These are phyloP conservation scores for Exophiala mesophila DNA, from an alignment of 2,329 filamentous ascomycete species.

Conservation along the genomic window DNA sequence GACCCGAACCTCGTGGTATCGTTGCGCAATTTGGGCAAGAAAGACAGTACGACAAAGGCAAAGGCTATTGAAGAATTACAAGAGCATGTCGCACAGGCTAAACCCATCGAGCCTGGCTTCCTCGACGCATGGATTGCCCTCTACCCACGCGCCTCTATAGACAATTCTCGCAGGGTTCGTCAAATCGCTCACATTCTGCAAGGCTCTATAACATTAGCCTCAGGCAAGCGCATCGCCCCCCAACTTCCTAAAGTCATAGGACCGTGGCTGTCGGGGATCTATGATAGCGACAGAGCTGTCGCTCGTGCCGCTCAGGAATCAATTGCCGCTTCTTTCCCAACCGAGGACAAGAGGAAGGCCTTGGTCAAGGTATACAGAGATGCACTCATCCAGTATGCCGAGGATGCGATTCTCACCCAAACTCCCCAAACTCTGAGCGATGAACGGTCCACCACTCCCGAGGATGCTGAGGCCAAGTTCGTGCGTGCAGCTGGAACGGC, in stretches of 20 bases:
- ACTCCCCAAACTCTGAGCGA: slow-evolving; percentile 80
- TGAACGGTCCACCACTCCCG: slow-evolving; percentile 72
- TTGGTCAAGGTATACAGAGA: slow-evolving; percentile 79
- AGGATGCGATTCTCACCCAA: slow-evolving; percentile 70
- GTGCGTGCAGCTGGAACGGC: slow-evolving; percentile 66
- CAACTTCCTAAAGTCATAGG: slow-evolving; percentile 72
- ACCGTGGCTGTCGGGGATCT: slow-evolving; percentile 85
- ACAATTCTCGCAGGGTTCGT: slow-evolving; percentile 79
- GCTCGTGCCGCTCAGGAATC: slow-evolving; percentile 73
- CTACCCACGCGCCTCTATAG: slow-evolving; percentile 85
- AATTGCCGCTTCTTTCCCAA: slow-evolving; percentile 68
- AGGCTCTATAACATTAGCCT: slow-evolving; percentile 52
- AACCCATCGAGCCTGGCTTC: slow-evolving; percentile 63
- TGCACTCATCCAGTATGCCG: slow-evolving; percentile 76
- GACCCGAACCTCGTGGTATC: slow-evolving; percentile 78
- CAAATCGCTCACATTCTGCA: slow-evolving; percentile 79
- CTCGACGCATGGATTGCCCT: slow-evolving; percentile 85
- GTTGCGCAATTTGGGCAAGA: slow-evolving; percentile 91
- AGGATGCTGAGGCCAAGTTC: slow-evolving; percentile 84
- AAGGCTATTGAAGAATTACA: slow-evolving; percentile 86
- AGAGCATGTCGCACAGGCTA: slow-evolving; percentile 44
- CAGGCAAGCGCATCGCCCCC: slow-evolving; percentile 77
- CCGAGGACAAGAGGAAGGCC: slow-evolving; percentile 68
- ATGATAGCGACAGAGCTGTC: slow-evolving; percentile 76
- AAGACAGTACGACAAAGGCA: slow-evolving; percentile 84